phyloP scores from a whole-genome alignment of 768 basidiomycete species.

The Termitomyces sp. region DNA sequence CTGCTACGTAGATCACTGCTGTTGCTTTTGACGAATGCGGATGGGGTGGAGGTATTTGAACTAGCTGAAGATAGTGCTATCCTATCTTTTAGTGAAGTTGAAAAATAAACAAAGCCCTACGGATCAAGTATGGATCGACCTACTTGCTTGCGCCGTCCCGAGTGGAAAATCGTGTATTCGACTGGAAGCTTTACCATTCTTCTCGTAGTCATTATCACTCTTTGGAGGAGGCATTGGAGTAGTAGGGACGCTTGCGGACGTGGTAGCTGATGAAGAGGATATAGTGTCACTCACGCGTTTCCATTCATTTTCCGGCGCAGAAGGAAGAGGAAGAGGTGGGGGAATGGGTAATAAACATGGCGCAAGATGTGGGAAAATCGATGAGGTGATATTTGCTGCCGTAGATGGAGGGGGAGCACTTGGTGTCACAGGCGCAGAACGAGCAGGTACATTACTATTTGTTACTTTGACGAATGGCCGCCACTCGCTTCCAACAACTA shows the following conservation, averaged over 20 bases:
- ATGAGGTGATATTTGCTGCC: neutral
- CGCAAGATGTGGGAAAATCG: constrained; percentile 16
- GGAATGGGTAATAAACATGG: constrained; percentile 22
- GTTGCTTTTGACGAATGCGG: neutral
- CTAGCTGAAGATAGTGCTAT: constrained; percentile 2
- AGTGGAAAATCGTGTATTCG: neutral
- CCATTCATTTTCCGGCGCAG: constrained; percentile 20
- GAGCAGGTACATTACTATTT: constrained; percentile 8
- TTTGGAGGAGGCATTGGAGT: constrained; percentile 1
- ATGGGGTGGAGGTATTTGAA: neutral
- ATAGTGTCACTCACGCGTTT: constrained; percentile 19
- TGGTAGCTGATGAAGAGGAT: neutral
- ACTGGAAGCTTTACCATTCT: neutral
- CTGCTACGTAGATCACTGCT: constrained; percentile 10
- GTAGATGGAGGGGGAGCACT: constrained; percentile 12
- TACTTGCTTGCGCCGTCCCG: constrained; percentile 8
- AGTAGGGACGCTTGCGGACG: neutral
- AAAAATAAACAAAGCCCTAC: neutral
- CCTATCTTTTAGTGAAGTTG: constrained; percentile 9
- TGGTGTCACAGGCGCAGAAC: constrained; percentile 11
- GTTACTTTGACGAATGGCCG: constrained; percentile 32
- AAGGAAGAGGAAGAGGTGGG: constrained; percentile 6
- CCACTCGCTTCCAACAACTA: constrained; percentile 47
- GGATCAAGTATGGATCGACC: neutral
- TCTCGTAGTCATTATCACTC: neutral